Evolutionary conservation across 352 stramenopile species (phyloP).

Genomic region (Phytophthora hibernalis): DNA sequence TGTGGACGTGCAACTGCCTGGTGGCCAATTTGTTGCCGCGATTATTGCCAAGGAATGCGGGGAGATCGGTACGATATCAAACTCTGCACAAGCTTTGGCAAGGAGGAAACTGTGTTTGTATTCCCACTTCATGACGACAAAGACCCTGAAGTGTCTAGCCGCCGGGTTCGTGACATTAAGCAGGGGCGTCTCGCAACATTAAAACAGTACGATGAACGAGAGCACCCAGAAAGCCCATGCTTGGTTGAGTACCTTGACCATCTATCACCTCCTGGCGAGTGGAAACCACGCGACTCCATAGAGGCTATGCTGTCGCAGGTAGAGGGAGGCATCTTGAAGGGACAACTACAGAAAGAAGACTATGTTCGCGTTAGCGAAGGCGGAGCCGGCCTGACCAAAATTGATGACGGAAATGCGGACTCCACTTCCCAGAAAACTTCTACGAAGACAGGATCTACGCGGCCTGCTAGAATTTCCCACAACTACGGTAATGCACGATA

Average conservation of each 20-base stretch:
- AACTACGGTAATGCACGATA: conserved; percentile 61
- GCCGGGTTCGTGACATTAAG: conserved; percentile 3
- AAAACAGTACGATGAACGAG: conserved; percentile 29
- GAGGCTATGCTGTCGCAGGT: conserved; percentile 46
- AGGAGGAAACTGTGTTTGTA: conserved; percentile 9
- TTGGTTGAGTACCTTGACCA: conserved; percentile 45
- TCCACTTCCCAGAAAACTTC: neutral
- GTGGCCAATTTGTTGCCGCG: conserved; percentile 45
- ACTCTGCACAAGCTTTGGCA: conserved; percentile 37
- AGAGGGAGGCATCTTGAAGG: conserved; percentile 31
- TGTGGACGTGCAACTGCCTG: conserved; percentile 51
- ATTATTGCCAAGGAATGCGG: conserved; percentile 55
- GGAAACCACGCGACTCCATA: conserved; percentile 41
- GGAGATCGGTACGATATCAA: conserved; percentile 52
- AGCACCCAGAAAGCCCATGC: conserved; percentile 36
- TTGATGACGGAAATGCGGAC: neutral
- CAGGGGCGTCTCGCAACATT: conserved; percentile 46
- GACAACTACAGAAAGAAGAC: conserved; percentile 54
- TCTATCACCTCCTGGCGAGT: conserved; percentile 38
- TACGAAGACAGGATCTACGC: conserved; percentile 7
- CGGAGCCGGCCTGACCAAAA: neutral
- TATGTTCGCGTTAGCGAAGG: conserved; percentile 43
- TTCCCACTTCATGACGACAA: conserved; percentile 6
- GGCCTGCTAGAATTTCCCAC: conserved; percentile 42
- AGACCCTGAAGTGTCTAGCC: neutral